phyloP scores from a whole-genome alignment of 1,139 yeast species.

The Nakaseomyces sp. region DNA sequence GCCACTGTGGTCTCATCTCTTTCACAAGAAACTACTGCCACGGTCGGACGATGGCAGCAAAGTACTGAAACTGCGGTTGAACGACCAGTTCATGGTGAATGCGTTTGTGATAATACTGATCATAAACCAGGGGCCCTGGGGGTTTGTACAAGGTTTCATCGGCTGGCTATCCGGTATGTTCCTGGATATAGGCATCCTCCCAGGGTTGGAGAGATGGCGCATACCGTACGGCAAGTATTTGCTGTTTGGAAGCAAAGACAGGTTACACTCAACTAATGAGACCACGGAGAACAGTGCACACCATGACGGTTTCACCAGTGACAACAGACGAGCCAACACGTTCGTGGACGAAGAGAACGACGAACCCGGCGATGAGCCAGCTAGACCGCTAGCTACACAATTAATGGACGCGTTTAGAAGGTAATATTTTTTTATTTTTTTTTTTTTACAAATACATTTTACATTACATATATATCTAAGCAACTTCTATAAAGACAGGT shows the following conservation, averaged over 20 bases:
- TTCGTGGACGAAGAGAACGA: constrained; percentile 17
- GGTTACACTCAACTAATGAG: background rate
- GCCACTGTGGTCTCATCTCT: constrained; percentile 16
- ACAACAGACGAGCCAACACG: constrained; percentile 1
- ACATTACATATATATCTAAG: no score
- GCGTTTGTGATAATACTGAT: constrained; percentile 18
- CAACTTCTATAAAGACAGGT: constrained; percentile 4
- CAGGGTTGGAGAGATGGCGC: constrained; percentile 23
- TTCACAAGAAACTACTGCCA: constrained; percentile 2
- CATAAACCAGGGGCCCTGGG: constrained; percentile 27
- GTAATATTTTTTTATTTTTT: constrained; percentile 8
- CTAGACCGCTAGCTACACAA: constrained; percentile 28
- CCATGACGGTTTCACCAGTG: constrained; percentile 9
- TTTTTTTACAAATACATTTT: no score
- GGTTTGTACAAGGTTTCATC: constrained; percentile 23
- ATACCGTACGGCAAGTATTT: constrained; percentile 15
- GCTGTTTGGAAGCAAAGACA: constrained; percentile 4
- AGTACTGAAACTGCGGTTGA: constrained; percentile 19
- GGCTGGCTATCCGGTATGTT: constrained; percentile 30
- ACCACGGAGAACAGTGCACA: background rate
- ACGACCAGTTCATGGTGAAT: constrained; percentile 27
- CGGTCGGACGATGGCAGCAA: background rate
- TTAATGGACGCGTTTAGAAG: constrained; percentile 29
- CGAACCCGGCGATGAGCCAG: constrained; percentile 27
- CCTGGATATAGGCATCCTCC: constrained; percentile 25